Evolutionary conservation across 805 yeast genomes (phyloP), one percentile per base, ranked within the genome.

Genomic region (Yarrowia yakushimensis): DNA sequence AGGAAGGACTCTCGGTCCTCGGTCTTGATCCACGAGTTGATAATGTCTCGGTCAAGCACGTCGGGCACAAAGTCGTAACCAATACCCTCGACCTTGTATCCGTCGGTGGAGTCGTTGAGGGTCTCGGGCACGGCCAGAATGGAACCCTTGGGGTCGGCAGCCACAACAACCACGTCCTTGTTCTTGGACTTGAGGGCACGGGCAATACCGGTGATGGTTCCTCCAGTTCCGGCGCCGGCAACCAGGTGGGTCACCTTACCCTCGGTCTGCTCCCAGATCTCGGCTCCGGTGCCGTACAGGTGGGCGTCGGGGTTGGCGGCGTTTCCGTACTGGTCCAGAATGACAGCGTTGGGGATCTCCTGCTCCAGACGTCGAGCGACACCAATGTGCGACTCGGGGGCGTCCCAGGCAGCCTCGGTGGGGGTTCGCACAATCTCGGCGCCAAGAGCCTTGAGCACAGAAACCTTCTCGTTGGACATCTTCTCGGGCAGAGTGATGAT

Each of bases 171-270:
- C 66, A 89, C 78, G 15, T 82, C 76, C 25, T 84, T 76, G 74
- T 87, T 81, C 73, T 86, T 81, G 72, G 84, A 88, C 77, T 88
- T 88, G 73, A 89, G 79, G 69, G 85, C 90, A 68, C 79, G 80
- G 63, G 94, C 83, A 68, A 88, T 87, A 77, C 96, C 96, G 60
- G 88, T 78, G 71, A 89, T 86, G 61, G 96, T 89, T 76, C 96
- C 96, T 76, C 96, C 96, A 63, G 96, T 89, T 76, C 96, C 96
- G 8, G 96, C 96, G 73, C 96, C 96, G 37, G 96, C 96, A 62
- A 90, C 87, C 46, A 90, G 78, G 65, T 86, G 90, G 62, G 83
- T 84, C 61, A 90, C 78, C 64, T 85, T 81, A 34, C 92, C 89
- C 25, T 80, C 75, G 15, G 93, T 82, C 75, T 89, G 96, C 65